Conservation (phyloP, 169 alveolate genomes). For the Toxoplasma gondii region DNA sequence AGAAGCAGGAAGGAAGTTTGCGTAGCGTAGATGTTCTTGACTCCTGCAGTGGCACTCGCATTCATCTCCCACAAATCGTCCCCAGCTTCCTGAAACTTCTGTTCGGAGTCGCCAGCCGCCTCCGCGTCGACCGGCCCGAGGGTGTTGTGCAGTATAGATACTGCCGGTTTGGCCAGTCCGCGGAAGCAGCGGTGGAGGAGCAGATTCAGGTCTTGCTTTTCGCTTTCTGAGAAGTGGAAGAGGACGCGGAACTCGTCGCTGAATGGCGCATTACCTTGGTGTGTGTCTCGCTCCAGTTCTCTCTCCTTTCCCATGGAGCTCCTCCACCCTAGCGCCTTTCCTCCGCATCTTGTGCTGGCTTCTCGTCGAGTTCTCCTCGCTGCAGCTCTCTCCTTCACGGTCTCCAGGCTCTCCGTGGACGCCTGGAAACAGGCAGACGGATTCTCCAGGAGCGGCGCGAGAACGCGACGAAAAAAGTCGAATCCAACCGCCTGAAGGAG, state of each 20-base stretch:
- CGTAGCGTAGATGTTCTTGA: background rate
- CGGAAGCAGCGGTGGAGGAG: conserved; percentile 8
- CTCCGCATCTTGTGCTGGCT: background rate
- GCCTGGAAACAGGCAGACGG: background rate
- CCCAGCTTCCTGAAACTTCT: background rate
- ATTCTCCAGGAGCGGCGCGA: background rate
- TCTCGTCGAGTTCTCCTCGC: background rate
- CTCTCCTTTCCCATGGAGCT: background rate
- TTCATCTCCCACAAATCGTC: background rate
- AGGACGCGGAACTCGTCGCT: background rate
- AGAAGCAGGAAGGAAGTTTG: background rate
- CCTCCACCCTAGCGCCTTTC: background rate
- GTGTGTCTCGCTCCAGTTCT: background rate
- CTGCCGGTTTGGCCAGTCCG: background rate
- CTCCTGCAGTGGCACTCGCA: background rate
- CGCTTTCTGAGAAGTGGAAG: background rate
- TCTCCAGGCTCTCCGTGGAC: background rate
- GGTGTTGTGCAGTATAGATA: background rate
- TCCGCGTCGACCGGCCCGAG: background rate
- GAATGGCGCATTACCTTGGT: background rate
- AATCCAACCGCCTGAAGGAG: background rate
- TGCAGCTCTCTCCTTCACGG: background rate
- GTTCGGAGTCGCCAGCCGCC: background rate
- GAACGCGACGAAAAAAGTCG: background rate
- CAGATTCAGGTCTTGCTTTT: background rate